Evolutionary conservation across 2,329 filamentous ascomycete species (phyloP).

Genomic region (Bisporella sp.): DNA sequence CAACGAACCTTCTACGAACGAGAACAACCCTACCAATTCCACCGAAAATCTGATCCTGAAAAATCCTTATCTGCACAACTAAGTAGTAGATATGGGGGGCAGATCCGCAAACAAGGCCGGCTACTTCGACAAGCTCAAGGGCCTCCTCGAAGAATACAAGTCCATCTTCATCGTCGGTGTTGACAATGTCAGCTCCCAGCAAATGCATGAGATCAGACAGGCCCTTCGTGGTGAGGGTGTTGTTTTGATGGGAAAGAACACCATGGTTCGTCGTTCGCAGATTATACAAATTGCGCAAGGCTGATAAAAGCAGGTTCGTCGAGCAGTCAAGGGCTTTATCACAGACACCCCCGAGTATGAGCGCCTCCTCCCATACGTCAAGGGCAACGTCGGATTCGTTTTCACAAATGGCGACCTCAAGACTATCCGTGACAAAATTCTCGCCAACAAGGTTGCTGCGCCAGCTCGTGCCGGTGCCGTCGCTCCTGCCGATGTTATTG

Average conservation of each 20-base stretch:
- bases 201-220: slow-evolving; percentile 99
- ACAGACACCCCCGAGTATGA: slow-evolving; percentile 92
- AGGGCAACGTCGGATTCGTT: slow-evolving; percentile 98
- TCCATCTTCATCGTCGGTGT: slow-evolving; percentile 96
- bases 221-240: slow-evolving; percentile 86
- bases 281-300: no score
- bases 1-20: slow-evolving; percentile 4
- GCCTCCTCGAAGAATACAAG: slow-evolving; percentile 90
- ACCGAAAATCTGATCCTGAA: slow-evolving; percentile 67
- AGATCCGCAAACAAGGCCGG: slow-evolving; percentile 87
- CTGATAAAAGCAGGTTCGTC: slow-evolving; percentile 60
- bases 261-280: slow-evolving; percentile 62
- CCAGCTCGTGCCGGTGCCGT: slow-evolving; percentile 97
- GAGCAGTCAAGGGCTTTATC: slow-evolving; percentile 94
- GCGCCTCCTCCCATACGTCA: slow-evolving; percentile 91
- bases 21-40: slow-evolving; percentile 11
- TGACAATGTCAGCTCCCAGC: slow-evolving; percentile 99
- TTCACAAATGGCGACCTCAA: slow-evolving; percentile 99
- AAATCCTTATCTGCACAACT: slow-evolving; percentile 84
- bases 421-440: slow-evolving; percentile 85
- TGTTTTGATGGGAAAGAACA: slow-evolving; percentile 99
- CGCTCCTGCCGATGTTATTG: slow-evolving; percentile 85
- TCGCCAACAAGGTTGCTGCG: slow-evolving; percentile 94
- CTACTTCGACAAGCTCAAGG: slow-evolving; percentile 99
- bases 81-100: slow-evolving; percentile 98